Evolutionary conservation across 2,329 filamentous ascomycete species (phyloP), one percentile per base, ranked within the genome.

Genomic region (Neofusicoccum umdonicola): DNA sequence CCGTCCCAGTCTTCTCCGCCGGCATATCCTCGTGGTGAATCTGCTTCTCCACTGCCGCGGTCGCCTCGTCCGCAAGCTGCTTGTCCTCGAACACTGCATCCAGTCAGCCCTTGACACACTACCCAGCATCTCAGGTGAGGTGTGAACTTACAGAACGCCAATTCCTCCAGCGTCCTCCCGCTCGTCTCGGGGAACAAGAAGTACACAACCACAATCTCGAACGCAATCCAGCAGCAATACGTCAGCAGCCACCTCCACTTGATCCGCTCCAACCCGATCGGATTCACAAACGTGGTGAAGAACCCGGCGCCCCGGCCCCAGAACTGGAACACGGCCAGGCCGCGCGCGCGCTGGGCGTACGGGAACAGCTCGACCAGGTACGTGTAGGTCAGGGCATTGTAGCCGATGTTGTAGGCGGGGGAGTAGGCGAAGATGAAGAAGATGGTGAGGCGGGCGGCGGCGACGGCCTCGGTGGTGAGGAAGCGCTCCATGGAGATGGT

Each of bases 241-340:
- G 77, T 69, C 68, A 77, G 73, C 69, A 77, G 76, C 69, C 76
- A 77, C 69, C 75, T 78, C 76, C 76, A 78, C 2, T 75, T 72
- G 3, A 73, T 74, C 4, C 70, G 68, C 4, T 85, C 79, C 83
- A 87, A 88, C 8, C 87, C 87, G 65, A 87, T 78, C 70, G 84
- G 85, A 79, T 90, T 89, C 69, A 83, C 84, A 68, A 79, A 86
- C 79, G 86, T 85, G 71, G 85, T 84, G 67, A 89, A 81, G 57
- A 86, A 85, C 41, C 89, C 77, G 35, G 86, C 80, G 52, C 85
- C 85, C 73, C 88, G 85, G 17, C 89, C 81, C 19, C 83, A 84
- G 58, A 89, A 82, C 73, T 88, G 88, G 84, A 88, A 86, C 68
- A 89, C 68, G 66, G 76, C 74, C 54, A 83, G 72, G 41, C 81